These are phyloP conservation scores for Davidsoniella australis DNA, from an alignment of 2,329 filamentous ascomycete genomes.

Conservation along the genomic window DNA sequence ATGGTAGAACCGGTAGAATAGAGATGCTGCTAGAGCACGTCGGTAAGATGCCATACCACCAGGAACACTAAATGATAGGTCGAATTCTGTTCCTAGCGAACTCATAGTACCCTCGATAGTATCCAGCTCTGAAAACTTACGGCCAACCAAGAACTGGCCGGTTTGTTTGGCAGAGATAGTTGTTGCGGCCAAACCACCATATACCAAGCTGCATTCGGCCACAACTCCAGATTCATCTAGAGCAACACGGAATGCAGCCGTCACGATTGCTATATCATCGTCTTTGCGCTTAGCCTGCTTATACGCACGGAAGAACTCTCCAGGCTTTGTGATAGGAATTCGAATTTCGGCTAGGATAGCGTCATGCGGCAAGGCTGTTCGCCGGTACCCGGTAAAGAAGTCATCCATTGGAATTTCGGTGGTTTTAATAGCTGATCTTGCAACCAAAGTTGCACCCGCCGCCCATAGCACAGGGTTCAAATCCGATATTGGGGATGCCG, in stretches of 20 bases:
- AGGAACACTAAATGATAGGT: constrained; percentile 75
- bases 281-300: constrained; percentile 97
- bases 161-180: constrained; percentile 77
- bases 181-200: constrained; percentile 86
- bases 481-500: constrained; percentile 91
- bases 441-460: constrained; percentile 63
- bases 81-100: constrained; percentile 76
- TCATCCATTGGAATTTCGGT: constrained; percentile 78
- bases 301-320: constrained; percentile 76
- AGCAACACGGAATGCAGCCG: constrained; percentile 61
- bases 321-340: constrained; percentile 62
- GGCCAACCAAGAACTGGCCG: constrained; percentile 56
- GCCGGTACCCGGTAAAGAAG: constrained; percentile 85
- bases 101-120: constrained; percentile 84
- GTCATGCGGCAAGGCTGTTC: constrained; percentile 63
- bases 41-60: constrained; percentile 96
- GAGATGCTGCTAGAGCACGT: constrained; percentile 74
- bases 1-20: constrained; percentile 96
- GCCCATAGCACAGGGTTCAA: constrained; percentile 88
- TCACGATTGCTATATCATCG: constrained; percentile 96
- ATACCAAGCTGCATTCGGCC: constrained; percentile 62
- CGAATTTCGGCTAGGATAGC: constrained; percentile 73
- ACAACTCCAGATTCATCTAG: constrained; percentile 55
- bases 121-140: constrained; percentile 59
- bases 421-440: constrained; percentile 56